Evolutionary conservation across 768 basidiomycete genomes (phyloP).

Genomic region (Kwoniella europaea): DNA sequence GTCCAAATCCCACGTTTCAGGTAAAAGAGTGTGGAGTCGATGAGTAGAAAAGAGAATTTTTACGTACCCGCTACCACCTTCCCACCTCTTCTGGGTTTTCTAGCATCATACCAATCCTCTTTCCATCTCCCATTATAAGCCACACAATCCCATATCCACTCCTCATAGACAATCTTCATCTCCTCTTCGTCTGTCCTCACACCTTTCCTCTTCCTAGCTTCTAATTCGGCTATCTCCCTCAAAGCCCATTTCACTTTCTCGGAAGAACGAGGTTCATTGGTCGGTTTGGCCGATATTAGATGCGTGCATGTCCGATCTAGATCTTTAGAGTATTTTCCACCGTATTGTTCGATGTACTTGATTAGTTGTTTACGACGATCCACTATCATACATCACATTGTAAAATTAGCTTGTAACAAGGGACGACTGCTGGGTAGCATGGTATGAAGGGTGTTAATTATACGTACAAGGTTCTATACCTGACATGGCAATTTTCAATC

Average conservation of each 20-base stretch:
- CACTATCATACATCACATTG: conserved; percentile 29
- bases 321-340: conserved; percentile 74
- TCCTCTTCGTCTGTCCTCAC: conserved; percentile 62
- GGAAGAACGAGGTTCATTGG: conserved; percentile 61
- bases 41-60: background rate
- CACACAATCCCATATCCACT: conserved; percentile 94
- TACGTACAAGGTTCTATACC: conserved; percentile 68
- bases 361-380: conserved; percentile 70
- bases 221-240: conserved; percentile 32
- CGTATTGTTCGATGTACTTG: conserved; percentile 65
- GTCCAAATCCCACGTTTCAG: background rate
- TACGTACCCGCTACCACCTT: conserved; percentile 39
- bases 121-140: conserved; percentile 68
- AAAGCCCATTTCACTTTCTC: conserved; percentile 66
- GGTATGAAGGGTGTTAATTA: background rate
- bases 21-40: background rate
- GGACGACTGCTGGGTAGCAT: background rate
- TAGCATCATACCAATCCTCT: conserved; percentile 54
- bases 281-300: conserved; percentile 71
- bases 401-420: background rate
- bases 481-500: conserved; percentile 72
- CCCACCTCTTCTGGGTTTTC: conserved; percentile 38
- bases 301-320: conserved; percentile 84
- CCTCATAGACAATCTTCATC: conserved; percentile 85
- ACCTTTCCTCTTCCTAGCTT: conserved; percentile 28